Percentiles rank a stretch among this genome's conserved stretches.
phyloP scores from a whole-genome alignment of 2,329 filamentous ascomycete genomes.

The Raffaelea arxii region DNA sequence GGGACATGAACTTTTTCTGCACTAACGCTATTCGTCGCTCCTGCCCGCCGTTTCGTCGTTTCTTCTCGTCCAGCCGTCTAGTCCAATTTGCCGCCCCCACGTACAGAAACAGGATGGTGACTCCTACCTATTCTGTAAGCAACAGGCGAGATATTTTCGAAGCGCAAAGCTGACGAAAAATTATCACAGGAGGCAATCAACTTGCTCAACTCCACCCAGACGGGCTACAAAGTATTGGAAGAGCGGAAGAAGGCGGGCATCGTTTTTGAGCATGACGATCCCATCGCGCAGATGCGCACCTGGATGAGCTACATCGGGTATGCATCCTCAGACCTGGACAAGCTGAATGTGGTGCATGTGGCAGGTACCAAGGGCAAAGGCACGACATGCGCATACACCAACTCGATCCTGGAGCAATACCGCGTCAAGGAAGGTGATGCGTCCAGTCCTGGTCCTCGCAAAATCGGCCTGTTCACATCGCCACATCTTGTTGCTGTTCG shows the following conservation, averaged over 20 bases:
- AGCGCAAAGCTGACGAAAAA: no score
- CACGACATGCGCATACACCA: slow-evolving; percentile 58
- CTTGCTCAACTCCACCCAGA: slow-evolving; percentile 82
- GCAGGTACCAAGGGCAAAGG: slow-evolving; percentile 73
- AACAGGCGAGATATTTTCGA: no score
- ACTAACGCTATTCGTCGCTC: no score
- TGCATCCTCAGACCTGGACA: slow-evolving; percentile 41
- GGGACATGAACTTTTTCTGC: no score
- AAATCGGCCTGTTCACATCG: slow-evolving; percentile 57
- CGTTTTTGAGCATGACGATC: slow-evolving; percentile 51
- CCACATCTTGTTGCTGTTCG: slow-evolving; percentile 59
- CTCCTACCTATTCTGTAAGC: slow-evolving; percentile 2
- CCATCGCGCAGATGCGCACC: slow-evolving; percentile 69
- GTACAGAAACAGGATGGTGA: no score
- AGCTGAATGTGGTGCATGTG: slow-evolving; percentile 60
- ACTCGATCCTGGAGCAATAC: slow-evolving; percentile 50
- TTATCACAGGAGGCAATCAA: slow-evolving; percentile 83
- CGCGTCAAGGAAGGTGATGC: slow-evolving; percentile 14
- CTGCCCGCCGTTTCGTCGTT: no score
- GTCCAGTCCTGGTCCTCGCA: slow-evolving; percentile 21
- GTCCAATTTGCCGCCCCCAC: no score
- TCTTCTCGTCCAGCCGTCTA: no score
- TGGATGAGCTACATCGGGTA: slow-evolving; percentile 75
- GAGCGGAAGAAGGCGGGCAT: slow-evolving; percentile 66
- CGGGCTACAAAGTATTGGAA: slow-evolving; percentile 73